Conservation (phyloP, 139 green algal species). For the Coelastrella sp. region DNA sequence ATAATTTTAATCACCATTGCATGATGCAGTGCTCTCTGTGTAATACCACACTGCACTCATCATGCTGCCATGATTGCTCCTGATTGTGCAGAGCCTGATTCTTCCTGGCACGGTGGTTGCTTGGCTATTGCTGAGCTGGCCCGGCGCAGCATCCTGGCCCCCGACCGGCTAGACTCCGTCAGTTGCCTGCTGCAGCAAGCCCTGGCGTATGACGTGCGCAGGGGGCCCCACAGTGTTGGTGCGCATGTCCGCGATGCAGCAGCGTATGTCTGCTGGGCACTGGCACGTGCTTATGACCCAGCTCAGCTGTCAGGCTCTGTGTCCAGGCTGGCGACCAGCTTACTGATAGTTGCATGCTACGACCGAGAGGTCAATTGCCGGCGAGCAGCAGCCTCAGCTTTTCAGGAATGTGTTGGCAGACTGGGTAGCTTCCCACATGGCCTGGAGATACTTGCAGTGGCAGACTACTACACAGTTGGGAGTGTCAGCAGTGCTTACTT, state of each 20-base stretch:
- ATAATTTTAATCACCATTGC: too few relatives aligned
- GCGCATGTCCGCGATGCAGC: slow-evolving; percentile 96
- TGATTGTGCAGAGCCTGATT: slow-evolving; percentile 70
- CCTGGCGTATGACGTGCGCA: slow-evolving; percentile 92
- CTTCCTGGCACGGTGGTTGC: slow-evolving; percentile 96
- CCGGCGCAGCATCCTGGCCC: slow-evolving; percentile 88
- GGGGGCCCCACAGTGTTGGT: slow-evolving; percentile 91
- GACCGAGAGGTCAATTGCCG: slow-evolving; percentile 90
- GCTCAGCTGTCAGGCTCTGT: slow-evolving; percentile 62
- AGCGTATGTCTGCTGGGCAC: slow-evolving; percentile 97
- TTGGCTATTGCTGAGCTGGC: slow-evolving; percentile 96
- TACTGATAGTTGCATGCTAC: slow-evolving; percentile 91
- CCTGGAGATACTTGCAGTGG: slow-evolving; percentile 90
- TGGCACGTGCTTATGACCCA: slow-evolving; percentile 89
- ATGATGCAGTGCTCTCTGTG: neutral
- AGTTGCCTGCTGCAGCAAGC: slow-evolving; percentile 70
- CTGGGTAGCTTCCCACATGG: slow-evolving; percentile 89
- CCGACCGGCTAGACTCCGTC: slow-evolving; percentile 68
- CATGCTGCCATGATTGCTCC: neutral
- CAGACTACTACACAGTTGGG: slow-evolving; percentile 95
- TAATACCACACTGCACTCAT: neutral
- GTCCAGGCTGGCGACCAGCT: slow-evolving; percentile 69
- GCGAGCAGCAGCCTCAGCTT: slow-evolving; percentile 93
- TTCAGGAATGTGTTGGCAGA: slow-evolving; percentile 95
- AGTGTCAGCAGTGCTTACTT: slow-evolving; percentile 40